Evolutionary conservation across 768 basidiomycete genomes (phyloP).

Genomic region (Psilocybe subaeruginosa): DNA sequence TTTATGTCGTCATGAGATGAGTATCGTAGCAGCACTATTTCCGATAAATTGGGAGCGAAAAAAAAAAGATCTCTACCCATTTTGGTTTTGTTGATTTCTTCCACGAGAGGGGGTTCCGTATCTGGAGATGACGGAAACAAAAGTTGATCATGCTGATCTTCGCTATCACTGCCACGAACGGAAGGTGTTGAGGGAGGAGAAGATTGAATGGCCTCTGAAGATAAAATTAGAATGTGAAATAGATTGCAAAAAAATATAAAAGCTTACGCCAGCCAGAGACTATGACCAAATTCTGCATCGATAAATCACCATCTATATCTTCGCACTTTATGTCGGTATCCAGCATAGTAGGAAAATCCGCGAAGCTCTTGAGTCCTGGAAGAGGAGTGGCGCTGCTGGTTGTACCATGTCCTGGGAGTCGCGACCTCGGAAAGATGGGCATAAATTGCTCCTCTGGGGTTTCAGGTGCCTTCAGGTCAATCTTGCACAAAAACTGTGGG

Average conservation of each 20-base stretch:
- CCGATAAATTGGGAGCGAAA: neutral
- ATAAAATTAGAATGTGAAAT: neutral
- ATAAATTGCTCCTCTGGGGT: constrained; percentile 24
- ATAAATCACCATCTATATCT: constrained; percentile 45
- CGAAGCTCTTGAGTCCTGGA: constrained; percentile 12
- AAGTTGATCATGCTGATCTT: constrained; percentile 56
- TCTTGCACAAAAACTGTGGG: constrained; percentile 15
- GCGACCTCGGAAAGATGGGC: constrained; percentile 47
- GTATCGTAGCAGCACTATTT: neutral
- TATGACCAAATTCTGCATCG: constrained; percentile 55
- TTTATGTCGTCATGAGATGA: constrained; percentile 45
- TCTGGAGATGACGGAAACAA: constrained; percentile 51
- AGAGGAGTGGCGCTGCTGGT: neutral
- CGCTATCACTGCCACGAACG: constrained; percentile 41
- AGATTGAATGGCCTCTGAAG: constrained; percentile 38
- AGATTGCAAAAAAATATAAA: neutral
- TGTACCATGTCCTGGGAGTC: constrained; percentile 19
- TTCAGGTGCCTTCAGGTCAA: neutral
- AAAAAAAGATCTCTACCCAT: constrained; percentile 44
- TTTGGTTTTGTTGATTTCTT: constrained; percentile 44
- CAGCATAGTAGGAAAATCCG: constrained; percentile 7
- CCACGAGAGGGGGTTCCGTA: constrained; percentile 41
- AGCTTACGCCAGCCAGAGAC: constrained; percentile 69
- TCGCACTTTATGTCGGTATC: constrained; percentile 13
- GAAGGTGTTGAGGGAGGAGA: constrained; percentile 47